Conservation (phyloP, 208 protist genomes). For the Acanthamoeba healyi region DNA sequence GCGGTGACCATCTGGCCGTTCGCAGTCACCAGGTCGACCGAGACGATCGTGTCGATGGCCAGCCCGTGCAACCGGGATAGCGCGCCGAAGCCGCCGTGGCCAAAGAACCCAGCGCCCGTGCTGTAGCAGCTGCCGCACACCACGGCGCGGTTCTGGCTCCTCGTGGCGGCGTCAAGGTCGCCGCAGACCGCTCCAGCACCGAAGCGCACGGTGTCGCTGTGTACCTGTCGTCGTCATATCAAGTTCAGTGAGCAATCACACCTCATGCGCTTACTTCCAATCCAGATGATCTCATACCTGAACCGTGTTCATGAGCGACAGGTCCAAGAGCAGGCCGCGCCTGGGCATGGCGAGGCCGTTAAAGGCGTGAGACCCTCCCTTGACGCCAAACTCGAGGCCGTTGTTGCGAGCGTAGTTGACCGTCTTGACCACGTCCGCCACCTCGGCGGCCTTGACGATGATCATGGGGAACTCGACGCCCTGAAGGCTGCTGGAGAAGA, state of each 20-base stretch:
- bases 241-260: no score
- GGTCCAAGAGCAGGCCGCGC: background rate
- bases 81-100: conserved; percentile 67
- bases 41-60: conserved; percentile 63
- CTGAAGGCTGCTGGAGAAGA: background rate
- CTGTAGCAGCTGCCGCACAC: conserved; percentile 63
- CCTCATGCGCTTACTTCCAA: no score
- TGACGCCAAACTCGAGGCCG: conserved; percentile 20
- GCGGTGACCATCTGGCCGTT: conserved; percentile 33
- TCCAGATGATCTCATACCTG: no score
- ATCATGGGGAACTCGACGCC: conserved; percentile 22
- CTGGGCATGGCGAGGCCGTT: background rate
- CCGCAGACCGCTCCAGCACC: conserved; percentile 42
- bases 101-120: conserved; percentile 20
- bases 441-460: conserved; percentile 45
- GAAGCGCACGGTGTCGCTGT: background rate
- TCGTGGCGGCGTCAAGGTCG: conserved; percentile 34
- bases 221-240: no score
- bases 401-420: conserved; percentile 52
- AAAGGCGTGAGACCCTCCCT: conserved; percentile 8
- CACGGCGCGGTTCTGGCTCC: background rate
- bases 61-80: conserved; percentile 31
- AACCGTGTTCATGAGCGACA: background rate
- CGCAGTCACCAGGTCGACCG: conserved; percentile 7
- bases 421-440: conserved; percentile 25